These are phyloP conservation scores for Cladosporium sp. DNA, from an alignment of 2,329 filamentous ascomycete species.

Conservation along the genomic window DNA sequence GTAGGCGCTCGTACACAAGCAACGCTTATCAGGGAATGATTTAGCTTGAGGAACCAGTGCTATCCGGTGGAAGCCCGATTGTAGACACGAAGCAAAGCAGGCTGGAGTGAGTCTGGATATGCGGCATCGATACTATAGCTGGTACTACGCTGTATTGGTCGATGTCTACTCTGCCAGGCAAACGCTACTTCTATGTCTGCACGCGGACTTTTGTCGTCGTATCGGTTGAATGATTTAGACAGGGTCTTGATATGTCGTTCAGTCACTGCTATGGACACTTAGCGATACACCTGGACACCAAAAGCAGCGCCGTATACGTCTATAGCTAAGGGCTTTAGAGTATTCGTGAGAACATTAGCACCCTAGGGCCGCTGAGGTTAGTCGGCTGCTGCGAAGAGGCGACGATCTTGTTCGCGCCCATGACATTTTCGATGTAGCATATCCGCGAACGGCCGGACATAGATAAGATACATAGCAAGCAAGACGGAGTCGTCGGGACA, in stretches of 20 bases:
- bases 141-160: background rate
- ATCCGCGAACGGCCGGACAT: background rate
- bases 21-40: too few relatives aligned
- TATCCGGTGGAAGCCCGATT: background rate
- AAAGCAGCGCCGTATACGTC: background rate
- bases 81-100: background rate
- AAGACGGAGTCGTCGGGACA: background rate
- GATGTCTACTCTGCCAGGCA: constrained; percentile 8
- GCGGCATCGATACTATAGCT: background rate
- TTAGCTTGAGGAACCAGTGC: too few relatives aligned
- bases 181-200: background rate
- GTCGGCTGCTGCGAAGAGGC: background rate
- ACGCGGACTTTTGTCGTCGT: background rate
- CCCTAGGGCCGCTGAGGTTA: background rate
- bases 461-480: background rate
- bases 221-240: background rate
- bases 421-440: background rate
- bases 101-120: background rate
- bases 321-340: background rate
- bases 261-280: background rate
- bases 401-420: background rate
- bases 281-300: background rate
- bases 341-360: background rate
- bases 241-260: background rate
- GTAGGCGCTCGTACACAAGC: too few relatives aligned